phyloP scores from a whole-genome alignment of 331 rosid genomes.

The Stylosanthes scabra region DNA sequence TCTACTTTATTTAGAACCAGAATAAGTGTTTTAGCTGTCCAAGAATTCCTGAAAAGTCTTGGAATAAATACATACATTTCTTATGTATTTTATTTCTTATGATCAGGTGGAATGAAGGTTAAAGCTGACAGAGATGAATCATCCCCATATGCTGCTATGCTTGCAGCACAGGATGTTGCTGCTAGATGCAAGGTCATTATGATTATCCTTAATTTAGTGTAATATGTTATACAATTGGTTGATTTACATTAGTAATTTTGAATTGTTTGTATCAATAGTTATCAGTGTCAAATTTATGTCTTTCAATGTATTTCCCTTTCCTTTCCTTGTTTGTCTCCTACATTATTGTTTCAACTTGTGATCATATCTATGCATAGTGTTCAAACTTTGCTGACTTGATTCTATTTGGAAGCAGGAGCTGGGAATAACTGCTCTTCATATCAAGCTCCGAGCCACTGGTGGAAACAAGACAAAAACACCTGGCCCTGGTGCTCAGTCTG shows the following conservation, averaged over 20 bases:
- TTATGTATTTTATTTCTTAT: background rate
- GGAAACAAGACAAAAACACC: conserved; percentile 92
- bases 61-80: background rate
- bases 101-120: conserved; percentile 71
- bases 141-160: conserved; percentile 83
- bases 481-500: conserved; percentile 90
- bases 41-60: background rate
- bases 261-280: background rate
- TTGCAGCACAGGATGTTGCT: conserved; percentile 84
- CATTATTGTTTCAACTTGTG: background rate
- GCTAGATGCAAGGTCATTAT: conserved; percentile 65
- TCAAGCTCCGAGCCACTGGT: conserved; percentile 87
- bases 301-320: background rate
- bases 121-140: conserved; percentile 77
- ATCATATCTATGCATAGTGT: background rate
- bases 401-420: conserved; percentile 56
- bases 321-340: background rate
- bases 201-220: background rate
- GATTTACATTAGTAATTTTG: background rate
- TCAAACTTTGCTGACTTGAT: background rate
- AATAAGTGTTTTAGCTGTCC: background rate
- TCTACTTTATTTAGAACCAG: too few species aligned
- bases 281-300: background rate
- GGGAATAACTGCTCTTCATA: conserved; percentile 85
- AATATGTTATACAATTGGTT: too few species aligned